Evolutionary conservation across 805 yeast genomes (phyloP), one percentile per base, ranked within the genome.

Genomic region (Tetrapisispora pingtungensis): DNA sequence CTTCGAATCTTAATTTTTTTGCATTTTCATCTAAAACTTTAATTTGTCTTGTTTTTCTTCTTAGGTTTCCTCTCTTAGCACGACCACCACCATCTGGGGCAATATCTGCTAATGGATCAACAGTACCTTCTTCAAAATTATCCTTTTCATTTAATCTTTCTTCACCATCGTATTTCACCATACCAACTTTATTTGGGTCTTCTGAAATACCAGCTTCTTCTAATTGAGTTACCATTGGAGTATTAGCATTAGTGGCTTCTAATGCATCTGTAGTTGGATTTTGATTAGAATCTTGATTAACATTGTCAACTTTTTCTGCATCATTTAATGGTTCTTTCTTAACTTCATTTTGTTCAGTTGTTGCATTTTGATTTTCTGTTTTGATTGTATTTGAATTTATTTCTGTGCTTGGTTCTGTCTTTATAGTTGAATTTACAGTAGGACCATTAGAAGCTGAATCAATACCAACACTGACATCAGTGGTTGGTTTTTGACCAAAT

Each of bases 1-100:
- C 98, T 66, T 93, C 98, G 60, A 90, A 93, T 59, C 97, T 73
- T 49, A 93, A 69, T 58, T 79, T 82, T 49, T 90, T 75, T 48
- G 86, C 89, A 8, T 77, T 77, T 54, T 89, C 97, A 57, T 87
- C 87, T 60, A 86, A 78, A 24, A 81, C 75, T 53, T 75, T 80
- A 17, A 87, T 77, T 62, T 89, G 96, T 55, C 89, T 76, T 1
- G 97, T 88, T 61, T 88, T 88, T 51, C 84, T 76, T 59, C 81
- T 83, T 18, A 40, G 10, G 61, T 73, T 75, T 46, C 77, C 75
- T 36, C 73, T 72, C 54, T 74, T 78, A 41, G 59, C 63, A 49
- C 93, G 71, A 2, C 93, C 95, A 22, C 93, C 93, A 18, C 95
- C 95, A 62, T 86, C 95, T 2, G 96, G 96, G 0, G 95, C 95